Evolutionary conservation across 306 rosid genomes (phyloP).

Genomic region (Fragaria vesca): DNA sequence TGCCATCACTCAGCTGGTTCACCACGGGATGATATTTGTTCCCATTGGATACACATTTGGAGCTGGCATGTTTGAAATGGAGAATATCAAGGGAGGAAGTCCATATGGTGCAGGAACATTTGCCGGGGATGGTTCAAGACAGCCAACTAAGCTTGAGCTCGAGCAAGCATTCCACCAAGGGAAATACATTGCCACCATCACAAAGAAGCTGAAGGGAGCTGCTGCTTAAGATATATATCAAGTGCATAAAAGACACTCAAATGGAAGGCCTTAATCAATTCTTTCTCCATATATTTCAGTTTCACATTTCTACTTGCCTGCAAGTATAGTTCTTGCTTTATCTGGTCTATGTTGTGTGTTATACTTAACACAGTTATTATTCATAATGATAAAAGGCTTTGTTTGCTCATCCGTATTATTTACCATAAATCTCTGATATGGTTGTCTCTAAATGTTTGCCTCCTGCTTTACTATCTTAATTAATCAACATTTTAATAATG

Average conservation of each 20-base stretch:
- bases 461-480: background rate
- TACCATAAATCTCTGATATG: background rate
- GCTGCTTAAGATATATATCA: constrained; percentile 34
- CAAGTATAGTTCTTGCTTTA: constrained; percentile 39
- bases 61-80: constrained; percentile 97
- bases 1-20: constrained; percentile 94
- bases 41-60: constrained; percentile 93
- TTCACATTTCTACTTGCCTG: constrained; percentile 41
- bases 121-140: constrained; percentile 92
- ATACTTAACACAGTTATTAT: constrained; percentile 36
- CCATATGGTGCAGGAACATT: constrained; percentile 94
- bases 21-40: constrained; percentile 88
- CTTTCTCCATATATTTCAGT: constrained; percentile 34
- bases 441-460: background rate
- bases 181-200: constrained; percentile 72
- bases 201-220: constrained; percentile 89
- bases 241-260: constrained; percentile 25
- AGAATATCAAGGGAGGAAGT: constrained; percentile 90
- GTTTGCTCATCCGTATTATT: constrained; percentile 16
- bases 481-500: background rate
- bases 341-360: constrained; percentile 44
- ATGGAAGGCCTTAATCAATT: constrained; percentile 40
- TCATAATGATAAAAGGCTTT: constrained; percentile 34
- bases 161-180: constrained; percentile 95
- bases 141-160: constrained; percentile 78